Evolutionary conservation across 345 rosid species (phyloP).

Genomic region (Angophora floribunda): DNA sequence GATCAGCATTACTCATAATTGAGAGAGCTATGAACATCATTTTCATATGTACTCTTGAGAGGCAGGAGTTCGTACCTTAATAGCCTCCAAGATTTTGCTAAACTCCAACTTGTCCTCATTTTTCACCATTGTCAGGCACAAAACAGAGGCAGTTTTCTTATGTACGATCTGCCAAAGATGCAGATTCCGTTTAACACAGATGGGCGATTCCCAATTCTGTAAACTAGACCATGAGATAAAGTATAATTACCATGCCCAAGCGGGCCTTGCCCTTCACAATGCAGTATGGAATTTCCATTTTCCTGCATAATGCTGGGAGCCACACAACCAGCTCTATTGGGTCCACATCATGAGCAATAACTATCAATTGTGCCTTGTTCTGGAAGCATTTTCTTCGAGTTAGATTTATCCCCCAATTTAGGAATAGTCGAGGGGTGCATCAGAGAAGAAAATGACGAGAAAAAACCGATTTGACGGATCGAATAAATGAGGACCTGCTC

Average conservation of each 20-base stretch:
- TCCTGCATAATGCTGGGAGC: slow-evolving; percentile 44
- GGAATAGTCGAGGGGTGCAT: neutral
- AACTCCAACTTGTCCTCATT: slow-evolving; percentile 67
- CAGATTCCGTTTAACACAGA: neutral
- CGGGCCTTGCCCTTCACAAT: slow-evolving; percentile 46
- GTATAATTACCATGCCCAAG: slow-evolving; percentile 23
- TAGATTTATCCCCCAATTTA: neutral
- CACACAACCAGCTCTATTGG: slow-evolving; percentile 47
- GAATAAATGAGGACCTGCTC: slow-evolving; percentile 29
- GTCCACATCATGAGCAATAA: slow-evolving; percentile 48
- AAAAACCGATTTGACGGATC: neutral
- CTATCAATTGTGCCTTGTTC: slow-evolving; percentile 56
- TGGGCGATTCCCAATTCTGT: neutral
- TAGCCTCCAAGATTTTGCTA: slow-evolving; percentile 65
- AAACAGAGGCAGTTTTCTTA: slow-evolving; percentile 52
- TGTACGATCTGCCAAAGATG: slow-evolving; percentile 34
- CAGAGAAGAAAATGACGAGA: neutral
- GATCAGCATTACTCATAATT: neutral
- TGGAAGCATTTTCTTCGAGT: neutral
- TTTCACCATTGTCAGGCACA: slow-evolving; percentile 63
- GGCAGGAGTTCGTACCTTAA: slow-evolving; percentile 26
- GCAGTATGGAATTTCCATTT: slow-evolving; percentile 44
- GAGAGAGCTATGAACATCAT: neutral
- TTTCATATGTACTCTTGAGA: neutral
- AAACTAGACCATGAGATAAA: neutral